A percentile compares a stretch with the other conserved stretches of the same genome.
Conservation (phyloP, 371 early-diverging fungal genomes). For the Mortierella sp. region DNA sequence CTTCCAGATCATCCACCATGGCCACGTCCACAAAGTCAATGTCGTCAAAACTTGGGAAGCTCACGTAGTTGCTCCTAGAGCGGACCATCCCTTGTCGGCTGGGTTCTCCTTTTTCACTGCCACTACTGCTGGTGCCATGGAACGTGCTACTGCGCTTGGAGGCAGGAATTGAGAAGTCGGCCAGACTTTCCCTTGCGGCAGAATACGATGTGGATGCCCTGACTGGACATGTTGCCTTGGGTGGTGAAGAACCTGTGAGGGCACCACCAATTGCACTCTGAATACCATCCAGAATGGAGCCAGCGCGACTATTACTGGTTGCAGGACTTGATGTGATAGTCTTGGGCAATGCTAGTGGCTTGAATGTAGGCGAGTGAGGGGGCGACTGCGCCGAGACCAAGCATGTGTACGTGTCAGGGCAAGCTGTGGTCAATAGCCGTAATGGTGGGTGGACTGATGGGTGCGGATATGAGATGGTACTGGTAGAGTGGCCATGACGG, state of each 20-base stretch:
- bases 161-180: slow-evolving; percentile 43
- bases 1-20: slow-evolving; percentile 41
- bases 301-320: slow-evolving; percentile 27
- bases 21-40: slow-evolving; percentile 50
- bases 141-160: slow-evolving; percentile 22
- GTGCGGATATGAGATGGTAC: slow-evolving; percentile 26
- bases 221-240: slow-evolving; percentile 4
- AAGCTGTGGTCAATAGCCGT: slow-evolving; percentile 46
- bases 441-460: slow-evolving; percentile 39
- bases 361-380: slow-evolving; percentile 48
- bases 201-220: slow-evolving; percentile 30
- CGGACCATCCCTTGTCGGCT: slow-evolving; percentile 24
- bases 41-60: slow-evolving; percentile 53
- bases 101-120: not conserved
- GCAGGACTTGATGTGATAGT: slow-evolving; percentile 16
- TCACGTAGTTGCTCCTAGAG: slow-evolving; percentile 51
- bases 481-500: slow-evolving; percentile 11
- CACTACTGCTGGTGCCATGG: not conserved
- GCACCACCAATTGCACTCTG: slow-evolving; percentile 37
- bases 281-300: slow-evolving; percentile 49
- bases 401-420: slow-evolving; percentile 37
- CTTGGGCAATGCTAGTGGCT: slow-evolving; percentile 28
- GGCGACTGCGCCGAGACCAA: slow-evolving; percentile 52
- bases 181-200: slow-evolving; percentile 41
- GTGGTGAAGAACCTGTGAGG: slow-evolving; percentile 14